A percentile compares a stretch with the other conserved stretches of the same genome.
These are phyloP conservation scores for Gossypium gossypioides DNA, from an alignment of 441 rosid species.

Conservation along the genomic window DNA sequence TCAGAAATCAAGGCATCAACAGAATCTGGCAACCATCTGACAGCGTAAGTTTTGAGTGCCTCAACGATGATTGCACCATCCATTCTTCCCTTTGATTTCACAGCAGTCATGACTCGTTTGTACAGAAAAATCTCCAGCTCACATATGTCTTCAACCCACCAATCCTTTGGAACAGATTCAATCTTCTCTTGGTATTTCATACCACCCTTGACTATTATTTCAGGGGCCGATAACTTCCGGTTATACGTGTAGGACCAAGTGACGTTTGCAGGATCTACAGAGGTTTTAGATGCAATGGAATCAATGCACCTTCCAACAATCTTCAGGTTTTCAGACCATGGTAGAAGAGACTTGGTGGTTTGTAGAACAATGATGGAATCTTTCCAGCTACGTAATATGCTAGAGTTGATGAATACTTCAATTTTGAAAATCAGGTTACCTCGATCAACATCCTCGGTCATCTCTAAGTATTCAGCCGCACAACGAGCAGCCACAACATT, in stretches of 20 bases:
- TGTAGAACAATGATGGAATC: conserved; percentile 90
- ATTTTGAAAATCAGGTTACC: conserved; percentile 78
- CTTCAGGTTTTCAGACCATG: conserved; percentile 84
- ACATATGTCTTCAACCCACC: conserved; percentile 97
- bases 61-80: conserved; percentile 56
- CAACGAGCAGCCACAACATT: conserved; percentile 81
- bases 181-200: conserved; percentile 31
- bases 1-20: conserved; percentile 46
- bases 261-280: conserved; percentile 58
- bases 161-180: conserved; percentile 70
- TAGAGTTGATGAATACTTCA: conserved; percentile 79
- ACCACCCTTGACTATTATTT: conserved; percentile 41
- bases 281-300: conserved; percentile 75
- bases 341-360: conserved; percentile 65
- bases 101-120: conserved; percentile 54
- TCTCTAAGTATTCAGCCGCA: conserved; percentile 89
- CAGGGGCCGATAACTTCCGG: conserved; percentile 49
- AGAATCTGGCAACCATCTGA: conserved; percentile 78
- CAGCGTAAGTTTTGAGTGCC: conserved; percentile 64
- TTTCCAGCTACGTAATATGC: conserved; percentile 88
- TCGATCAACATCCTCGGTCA: conserved; percentile 75
- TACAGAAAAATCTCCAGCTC: conserved; percentile 75
- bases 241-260: conserved; percentile 88
- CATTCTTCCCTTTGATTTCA: conserved; percentile 80
- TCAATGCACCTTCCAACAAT: conserved; percentile 78